phyloP scores from a whole-genome alignment of 116 monocot species.

The Trichopus zeylanicus region DNA sequence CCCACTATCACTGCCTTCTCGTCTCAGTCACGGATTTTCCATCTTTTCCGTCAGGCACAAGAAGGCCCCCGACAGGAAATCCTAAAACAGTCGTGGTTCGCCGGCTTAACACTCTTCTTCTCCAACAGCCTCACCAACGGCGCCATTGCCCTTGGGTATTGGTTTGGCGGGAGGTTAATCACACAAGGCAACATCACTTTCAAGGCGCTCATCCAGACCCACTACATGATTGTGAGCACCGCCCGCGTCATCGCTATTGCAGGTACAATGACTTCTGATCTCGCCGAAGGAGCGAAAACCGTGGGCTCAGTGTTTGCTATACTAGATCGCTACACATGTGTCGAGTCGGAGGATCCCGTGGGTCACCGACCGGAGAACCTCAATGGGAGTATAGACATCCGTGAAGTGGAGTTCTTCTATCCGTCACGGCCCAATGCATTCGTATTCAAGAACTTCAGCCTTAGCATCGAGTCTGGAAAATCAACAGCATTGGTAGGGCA shows the following conservation, averaged over 20 bases:
- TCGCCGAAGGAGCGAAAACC: not conserved
- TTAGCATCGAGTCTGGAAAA: not conserved
- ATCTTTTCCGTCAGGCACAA: not conserved
- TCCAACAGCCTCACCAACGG: not conserved
- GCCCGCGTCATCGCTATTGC: not conserved
- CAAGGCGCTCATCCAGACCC: not conserved
- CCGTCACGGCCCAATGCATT: not conserved
- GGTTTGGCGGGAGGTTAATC: not conserved
- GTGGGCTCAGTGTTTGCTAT: not conserved
- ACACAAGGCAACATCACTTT: not conserved
- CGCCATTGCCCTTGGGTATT: not conserved
- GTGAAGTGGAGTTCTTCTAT: not conserved
- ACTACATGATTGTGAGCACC: not conserved
- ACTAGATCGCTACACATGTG: not conserved
- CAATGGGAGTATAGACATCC: not conserved
- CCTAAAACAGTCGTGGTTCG: not conserved
- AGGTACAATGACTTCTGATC: not conserved
- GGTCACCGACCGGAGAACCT: not conserved
- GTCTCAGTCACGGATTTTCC: not conserved
- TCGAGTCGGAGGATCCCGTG: not conserved
- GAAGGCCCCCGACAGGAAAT: not conserved
- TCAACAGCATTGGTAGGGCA: not conserved
- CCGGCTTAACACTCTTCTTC: not conserved
- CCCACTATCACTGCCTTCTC: not conserved
- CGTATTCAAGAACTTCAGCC: not conserved